Evolutionary conservation across 2,329 filamentous ascomycete species (phyloP).

Genomic region (Monilinia fructicola): DNA sequence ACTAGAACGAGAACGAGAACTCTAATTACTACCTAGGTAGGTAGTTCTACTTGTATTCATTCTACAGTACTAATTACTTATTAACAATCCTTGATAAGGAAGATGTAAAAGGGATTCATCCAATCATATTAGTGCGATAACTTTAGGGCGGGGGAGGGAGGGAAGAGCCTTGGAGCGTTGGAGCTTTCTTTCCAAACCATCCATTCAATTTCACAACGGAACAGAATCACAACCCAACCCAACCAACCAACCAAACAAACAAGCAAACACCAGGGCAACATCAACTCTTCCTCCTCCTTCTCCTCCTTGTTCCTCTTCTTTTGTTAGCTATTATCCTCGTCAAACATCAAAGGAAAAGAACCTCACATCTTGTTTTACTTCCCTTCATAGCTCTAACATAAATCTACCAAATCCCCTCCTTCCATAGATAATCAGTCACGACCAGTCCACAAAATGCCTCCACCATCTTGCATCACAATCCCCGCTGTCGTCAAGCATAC

Average conservation of each 20-base stretch:
- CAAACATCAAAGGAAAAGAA: background rate
- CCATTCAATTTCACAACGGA: no score
- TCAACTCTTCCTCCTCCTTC: no score
- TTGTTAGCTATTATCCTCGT: no score
- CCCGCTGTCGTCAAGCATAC: conserved; percentile 82
- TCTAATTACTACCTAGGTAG: no score
- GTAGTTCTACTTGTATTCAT: no score
- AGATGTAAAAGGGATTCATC: conserved; percentile 2
- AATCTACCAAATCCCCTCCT: background rate
- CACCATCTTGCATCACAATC: conserved; percentile 58
- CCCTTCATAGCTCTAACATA: no score
- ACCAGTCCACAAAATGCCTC: conserved; percentile 30
- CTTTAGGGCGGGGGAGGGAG: background rate
- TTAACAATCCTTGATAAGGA: conserved; percentile 17
- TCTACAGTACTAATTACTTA: no score
- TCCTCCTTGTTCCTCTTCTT: no score
- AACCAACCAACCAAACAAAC: no score
- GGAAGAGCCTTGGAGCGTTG: background rate
- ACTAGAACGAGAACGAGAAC: no score
- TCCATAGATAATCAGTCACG: background rate
- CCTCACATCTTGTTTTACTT: background rate
- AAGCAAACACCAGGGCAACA: no score
- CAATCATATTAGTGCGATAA: conserved; percentile 12
- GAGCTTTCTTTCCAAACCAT: background rate
- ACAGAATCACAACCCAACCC: no score